Conservation (phyloP, 2,329 filamentous ascomycete species). For the Dendryphion nanum region DNA sequence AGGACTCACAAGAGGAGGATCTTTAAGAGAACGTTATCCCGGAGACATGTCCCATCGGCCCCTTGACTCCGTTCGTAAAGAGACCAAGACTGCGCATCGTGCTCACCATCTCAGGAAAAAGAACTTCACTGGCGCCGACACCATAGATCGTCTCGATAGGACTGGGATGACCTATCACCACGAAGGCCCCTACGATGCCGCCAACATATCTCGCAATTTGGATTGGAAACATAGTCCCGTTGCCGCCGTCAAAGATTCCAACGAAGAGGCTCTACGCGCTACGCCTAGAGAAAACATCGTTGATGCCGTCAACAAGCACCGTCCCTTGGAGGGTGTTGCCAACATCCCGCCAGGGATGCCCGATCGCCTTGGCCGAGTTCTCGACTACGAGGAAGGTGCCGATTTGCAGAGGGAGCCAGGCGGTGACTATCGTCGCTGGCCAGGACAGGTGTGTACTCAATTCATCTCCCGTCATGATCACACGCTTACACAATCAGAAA, state of each 20-base stretch:
- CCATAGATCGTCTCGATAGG: slow-evolving; percentile 76
- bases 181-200: slow-evolving; percentile 85
- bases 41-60: slow-evolving; percentile 66
- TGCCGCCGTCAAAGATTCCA: slow-evolving; percentile 71
- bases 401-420: slow-evolving; percentile 82
- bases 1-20: slow-evolving; percentile 45
- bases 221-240: slow-evolving; percentile 65
- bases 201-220: slow-evolving; percentile 70
- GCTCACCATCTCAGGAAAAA: slow-evolving; percentile 65
- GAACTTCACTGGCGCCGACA: slow-evolving; percentile 67
- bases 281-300: slow-evolving; percentile 76
- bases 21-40: slow-evolving; percentile 59
- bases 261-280: slow-evolving; percentile 73
- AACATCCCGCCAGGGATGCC: slow-evolving; percentile 69
- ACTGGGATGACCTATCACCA: slow-evolving; percentile 76
- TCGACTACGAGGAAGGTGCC: slow-evolving; percentile 81
- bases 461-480: not conserved
- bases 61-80: slow-evolving; percentile 63
- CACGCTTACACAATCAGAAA: slow-evolving; percentile 33
- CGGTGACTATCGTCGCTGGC: slow-evolving; percentile 76
- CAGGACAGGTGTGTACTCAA: slow-evolving; percentile 64
- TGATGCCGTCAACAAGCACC: slow-evolving; percentile 70
- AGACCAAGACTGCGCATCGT: slow-evolving; percentile 65
- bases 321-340: slow-evolving; percentile 79
- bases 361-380: slow-evolving; percentile 67